Evolutionary conservation across 352 stramenopile species (phyloP), one percentile per base, ranked within the genome.

Genomic region (Pythium insidiosum): DNA sequence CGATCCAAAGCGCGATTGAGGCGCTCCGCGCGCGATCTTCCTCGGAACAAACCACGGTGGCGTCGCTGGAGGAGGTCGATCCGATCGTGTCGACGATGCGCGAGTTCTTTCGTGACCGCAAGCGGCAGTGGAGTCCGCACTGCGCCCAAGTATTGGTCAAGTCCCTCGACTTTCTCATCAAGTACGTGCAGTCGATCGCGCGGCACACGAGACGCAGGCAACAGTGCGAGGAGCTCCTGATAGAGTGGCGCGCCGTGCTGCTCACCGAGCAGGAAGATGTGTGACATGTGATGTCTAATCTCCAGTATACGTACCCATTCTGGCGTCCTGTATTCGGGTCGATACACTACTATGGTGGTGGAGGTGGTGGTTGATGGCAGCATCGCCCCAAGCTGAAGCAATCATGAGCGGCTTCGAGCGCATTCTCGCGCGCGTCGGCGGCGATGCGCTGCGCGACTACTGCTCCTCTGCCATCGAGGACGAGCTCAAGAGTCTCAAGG

Each of bases 401-500:
- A 49, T 10, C 16, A 86, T 86, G 73, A 83, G 71, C 57, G 73
- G 73, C 24, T 84, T 84, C 55, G 73, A 86, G 57, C 73, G 73
- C 37, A 86, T 86, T 50, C 43, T 86, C 44, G 73, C 70, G 54
- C 73, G 71, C 41, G 73, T 86, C 19, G 57, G 64, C 51, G 68
- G 70, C 56, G 70, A 86, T 43, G 73, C 73, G 34, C 58, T 86
- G 59, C 70, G 71, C 47, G 74, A 77, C 47, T 86, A 82, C 51
- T 86, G 70, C 60, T 81, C 71, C 22, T 86, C 71, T 11, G 70
- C 73, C n/a, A 86, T 86, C 48, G 73, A 86, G 26, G 71, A 86
- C 43, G 73, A 86, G 56, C 59, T 86, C 23, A 61, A 56, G 18
- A 76, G 62, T 42, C 49, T 86, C 38, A 73, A 84, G 50, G 55